Evolutionary conservation across 768 basidiomycete genomes (phyloP).

Genomic region (Piloderma croceum): DNA sequence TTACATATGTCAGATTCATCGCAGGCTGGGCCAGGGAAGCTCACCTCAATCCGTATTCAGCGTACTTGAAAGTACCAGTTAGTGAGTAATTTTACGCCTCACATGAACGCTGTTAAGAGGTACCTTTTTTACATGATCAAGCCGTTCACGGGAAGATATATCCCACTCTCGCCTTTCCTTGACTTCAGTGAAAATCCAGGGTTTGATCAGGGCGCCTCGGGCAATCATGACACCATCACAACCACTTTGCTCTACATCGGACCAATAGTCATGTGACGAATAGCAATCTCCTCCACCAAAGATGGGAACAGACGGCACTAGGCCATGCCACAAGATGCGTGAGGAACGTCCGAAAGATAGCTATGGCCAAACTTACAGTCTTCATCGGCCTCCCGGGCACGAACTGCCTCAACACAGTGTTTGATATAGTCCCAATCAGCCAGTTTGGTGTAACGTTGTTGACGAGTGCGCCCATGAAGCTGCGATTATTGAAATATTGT

Average conservation of each 20-base stretch:
- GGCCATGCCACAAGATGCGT: not conserved
- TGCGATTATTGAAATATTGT: too few relatives aligned
- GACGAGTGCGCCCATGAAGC: slow-evolving; percentile 94
- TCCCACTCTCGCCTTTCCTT: slow-evolving; percentile 93
- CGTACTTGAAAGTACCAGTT: slow-evolving; percentile 67
- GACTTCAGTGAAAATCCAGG: slow-evolving; percentile 94
- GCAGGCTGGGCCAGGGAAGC: too few relatives aligned
- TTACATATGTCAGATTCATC: too few relatives aligned
- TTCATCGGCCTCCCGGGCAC: slow-evolving; percentile 63
- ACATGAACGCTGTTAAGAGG: slow-evolving; percentile 12
- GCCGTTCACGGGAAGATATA: slow-evolving; percentile 76
- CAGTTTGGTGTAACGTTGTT: slow-evolving; percentile 87
- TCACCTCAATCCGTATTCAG: slow-evolving; percentile 79
- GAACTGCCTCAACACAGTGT: slow-evolving; percentile 76
- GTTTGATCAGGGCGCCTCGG: slow-evolving; percentile 92
- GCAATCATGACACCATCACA: slow-evolving; percentile 97
- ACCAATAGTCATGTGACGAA: slow-evolving; percentile 80
- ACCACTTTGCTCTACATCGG: slow-evolving; percentile 66
- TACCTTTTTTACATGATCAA: slow-evolving; percentile 75
- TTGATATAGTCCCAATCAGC: slow-evolving; percentile 96
- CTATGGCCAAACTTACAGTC: slow-evolving; percentile 43
- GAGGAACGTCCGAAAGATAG: not conserved
- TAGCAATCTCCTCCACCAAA: slow-evolving; percentile 97
- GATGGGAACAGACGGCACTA: slow-evolving; percentile 84
- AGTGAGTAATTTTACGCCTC: too few relatives aligned